Evolutionary conservation across 306 rosid species (phyloP).

Genomic region (Mucuna pruriens): DNA sequence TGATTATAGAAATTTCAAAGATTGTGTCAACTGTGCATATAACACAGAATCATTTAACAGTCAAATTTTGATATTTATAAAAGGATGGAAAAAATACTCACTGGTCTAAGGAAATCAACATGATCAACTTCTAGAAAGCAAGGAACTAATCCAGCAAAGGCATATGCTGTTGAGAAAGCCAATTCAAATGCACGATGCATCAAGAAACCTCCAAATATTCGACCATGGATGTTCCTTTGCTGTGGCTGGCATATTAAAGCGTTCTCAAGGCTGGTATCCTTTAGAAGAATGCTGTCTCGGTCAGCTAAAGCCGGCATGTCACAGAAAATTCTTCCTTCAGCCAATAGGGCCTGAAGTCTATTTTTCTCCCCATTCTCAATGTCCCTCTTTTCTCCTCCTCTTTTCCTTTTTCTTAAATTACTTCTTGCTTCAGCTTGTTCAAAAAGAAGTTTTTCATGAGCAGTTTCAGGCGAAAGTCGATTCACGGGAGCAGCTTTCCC

Average conservation of each 20-base stretch:
- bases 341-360: constrained; percentile 57
- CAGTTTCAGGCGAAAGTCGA: constrained; percentile 77
- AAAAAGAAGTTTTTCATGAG: constrained; percentile 63
- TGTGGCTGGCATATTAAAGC: constrained; percentile 94
- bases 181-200: constrained; percentile 96
- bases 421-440: constrained; percentile 83
- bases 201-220: constrained; percentile 95
- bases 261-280: constrained; percentile 81
- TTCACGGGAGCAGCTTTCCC: constrained; percentile 93
- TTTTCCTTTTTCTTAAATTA: constrained; percentile 67
- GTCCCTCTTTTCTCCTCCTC: constrained; percentile 59
- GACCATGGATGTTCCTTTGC: constrained; percentile 95
- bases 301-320: constrained; percentile 97
- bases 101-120: constrained; percentile 93
- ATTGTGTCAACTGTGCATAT: background rate
- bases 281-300: constrained; percentile 88
- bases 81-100: constrained; percentile 49
- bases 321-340: constrained; percentile 82
- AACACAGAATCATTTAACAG: background rate
- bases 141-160: constrained; percentile 91
- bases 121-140: constrained; percentile 95
- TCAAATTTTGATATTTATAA: background rate
- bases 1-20: constrained; percentile 6
- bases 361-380: constrained; percentile 50
- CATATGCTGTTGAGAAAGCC: constrained; percentile 94